Conservation (phyloP, 306 rosid species). For the Vicia faba region DNA sequence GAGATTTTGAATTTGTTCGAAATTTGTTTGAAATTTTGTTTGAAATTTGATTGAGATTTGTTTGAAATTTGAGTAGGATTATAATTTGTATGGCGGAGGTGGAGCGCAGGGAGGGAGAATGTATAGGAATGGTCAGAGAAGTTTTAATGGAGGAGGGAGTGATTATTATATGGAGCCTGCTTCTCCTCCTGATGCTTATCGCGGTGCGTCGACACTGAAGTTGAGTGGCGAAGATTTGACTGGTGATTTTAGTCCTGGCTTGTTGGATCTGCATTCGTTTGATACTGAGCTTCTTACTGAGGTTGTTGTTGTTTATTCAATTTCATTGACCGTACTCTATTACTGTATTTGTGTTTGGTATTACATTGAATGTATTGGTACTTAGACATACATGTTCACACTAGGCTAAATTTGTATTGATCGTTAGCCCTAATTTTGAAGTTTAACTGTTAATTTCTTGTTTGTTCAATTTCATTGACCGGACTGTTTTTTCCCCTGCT, state of each 20-base stretch:
- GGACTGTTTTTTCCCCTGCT: no score
- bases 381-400: not conserved
- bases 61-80: conserved; percentile 63
- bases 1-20: conserved; percentile 36
- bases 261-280: conserved; percentile 91
- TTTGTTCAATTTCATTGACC: no score
- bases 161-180: conserved; percentile 81
- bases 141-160: conserved; percentile 56
- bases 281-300: conserved; percentile 95
- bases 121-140: conserved; percentile 71
- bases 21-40: conserved; percentile 24
- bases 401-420: conserved; percentile 10
- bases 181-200: conserved; percentile 69
- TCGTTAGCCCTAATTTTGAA: not conserved
- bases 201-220: conserved; percentile 44
- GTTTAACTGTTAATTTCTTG: conserved; percentile 3
- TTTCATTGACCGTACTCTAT: not conserved
- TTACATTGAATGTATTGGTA: conserved; percentile 7
- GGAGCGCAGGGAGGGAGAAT: conserved; percentile 79
- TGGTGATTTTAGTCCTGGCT: conserved; percentile 90
- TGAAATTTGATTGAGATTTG: conserved; percentile 41
- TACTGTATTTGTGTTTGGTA: not conserved
- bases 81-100: conserved; percentile 64
- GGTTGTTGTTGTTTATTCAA: conserved; percentile 44
- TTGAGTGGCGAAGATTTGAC: conserved; percentile 72